Evolutionary conservation across 1,284 basidiomycete genomes (phyloP).

Genomic region (Boletellus deceptivus): DNA sequence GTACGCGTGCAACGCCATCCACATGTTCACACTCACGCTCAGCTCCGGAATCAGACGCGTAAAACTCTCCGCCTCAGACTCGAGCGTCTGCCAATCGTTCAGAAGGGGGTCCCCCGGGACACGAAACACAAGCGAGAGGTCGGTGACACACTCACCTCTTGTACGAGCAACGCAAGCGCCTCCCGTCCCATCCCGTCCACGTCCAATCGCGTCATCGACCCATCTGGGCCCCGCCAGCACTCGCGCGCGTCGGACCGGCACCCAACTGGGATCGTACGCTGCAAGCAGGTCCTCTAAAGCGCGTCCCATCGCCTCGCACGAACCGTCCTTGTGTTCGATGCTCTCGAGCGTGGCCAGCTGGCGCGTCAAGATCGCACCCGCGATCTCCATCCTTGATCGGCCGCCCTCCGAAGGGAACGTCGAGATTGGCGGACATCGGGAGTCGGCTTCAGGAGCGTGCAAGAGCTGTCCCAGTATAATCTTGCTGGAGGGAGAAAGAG

Average conservation of each 20-base stretch:
- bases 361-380: slow-evolving; percentile 58
- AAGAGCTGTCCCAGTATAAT: slow-evolving; percentile 30
- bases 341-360: slow-evolving; percentile 57
- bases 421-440: slow-evolving; percentile 1
- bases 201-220: slow-evolving; percentile 16
- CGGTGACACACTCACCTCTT: slow-evolving; percentile 37
- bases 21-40: slow-evolving; percentile 52
- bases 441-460: background rate
- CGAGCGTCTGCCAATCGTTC: slow-evolving; percentile 35
- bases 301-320: slow-evolving; percentile 36
- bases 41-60: slow-evolving; percentile 46
- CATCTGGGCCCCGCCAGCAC: slow-evolving; percentile 45
- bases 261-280: slow-evolving; percentile 45
- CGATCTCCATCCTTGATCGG: slow-evolving; percentile 29
- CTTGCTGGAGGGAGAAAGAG: slow-evolving; percentile 48
- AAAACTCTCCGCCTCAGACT: slow-evolving; percentile 38
- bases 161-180: slow-evolving; percentile 39
- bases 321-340: slow-evolving; percentile 55
- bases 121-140: no score
- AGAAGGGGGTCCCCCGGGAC: no score
- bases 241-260: slow-evolving; percentile 55
- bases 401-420: slow-evolving; percentile 16
- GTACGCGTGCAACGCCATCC: slow-evolving; percentile 65
- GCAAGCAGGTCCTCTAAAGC: slow-evolving; percentile 50
- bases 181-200: slow-evolving; percentile 42